Evolutionary conservation across 768 basidiomycete genomes (phyloP), one percentile per base, ranked within the genome.

Genomic region (Mycena latifolia): DNA sequence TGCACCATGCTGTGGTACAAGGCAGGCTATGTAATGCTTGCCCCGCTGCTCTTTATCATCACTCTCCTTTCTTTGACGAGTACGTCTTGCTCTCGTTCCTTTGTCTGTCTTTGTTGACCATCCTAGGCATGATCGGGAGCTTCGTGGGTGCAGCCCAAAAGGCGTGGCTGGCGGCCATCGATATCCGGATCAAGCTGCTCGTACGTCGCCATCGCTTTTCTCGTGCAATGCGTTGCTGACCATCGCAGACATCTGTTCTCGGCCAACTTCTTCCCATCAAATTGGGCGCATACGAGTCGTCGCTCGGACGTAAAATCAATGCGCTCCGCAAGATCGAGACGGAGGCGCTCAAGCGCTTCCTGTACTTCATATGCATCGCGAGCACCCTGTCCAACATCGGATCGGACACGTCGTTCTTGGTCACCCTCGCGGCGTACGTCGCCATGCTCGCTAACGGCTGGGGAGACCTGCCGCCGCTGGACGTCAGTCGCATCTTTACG

Each of bases 251-350:
- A 0, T 66, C 65, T 20, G 59, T 61, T 18, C 65, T 66, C 39
- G 37, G 53, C 9, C 65, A 66, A 28, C 59, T 66, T 5, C 59
- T 66, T 37, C 64, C 65, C 46, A 66, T 66, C 35, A 66, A 66
- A 12, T 29, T 66, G 20, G 65, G 65, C 1, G 65, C 59, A 4
- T 66, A 66, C 58, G 58, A 60, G 31, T 7, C 47, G 2, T 2
- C 65, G 22, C 54, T 66, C 2, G n/a, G 3, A 14, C 28, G 14
- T 1, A 61, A 61, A 15, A 41, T 66, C 45, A 55, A 60, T 29
- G 54, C 45, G 4, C 59, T 66, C 17, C 65, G 65, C 47, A 28
- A 41, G 12, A 12, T 24, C 39, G 65, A 66, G 53, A 51, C 65
- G 17, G 2, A 51, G 22, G 65, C 65, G 28, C 59, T 61, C 11